phyloP scores from a whole-genome alignment of 305 asterid genomes.

The Caryopteris hybrid region DNA sequence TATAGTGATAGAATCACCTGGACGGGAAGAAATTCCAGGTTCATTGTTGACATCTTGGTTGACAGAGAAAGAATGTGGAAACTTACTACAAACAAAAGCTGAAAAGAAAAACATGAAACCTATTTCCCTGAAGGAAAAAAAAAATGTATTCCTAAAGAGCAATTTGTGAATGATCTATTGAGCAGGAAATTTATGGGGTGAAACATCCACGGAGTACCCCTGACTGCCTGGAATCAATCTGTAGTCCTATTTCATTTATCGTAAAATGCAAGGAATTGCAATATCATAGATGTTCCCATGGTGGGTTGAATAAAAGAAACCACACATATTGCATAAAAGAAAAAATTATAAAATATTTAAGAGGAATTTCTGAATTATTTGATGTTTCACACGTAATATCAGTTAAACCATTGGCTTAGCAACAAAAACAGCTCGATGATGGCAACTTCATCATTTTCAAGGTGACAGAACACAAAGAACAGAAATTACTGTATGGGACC shows the following conservation, averaged over 20 bases:
- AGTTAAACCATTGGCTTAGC: slow-evolving; percentile 1
- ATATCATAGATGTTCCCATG: background rate
- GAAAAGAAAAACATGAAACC: background rate
- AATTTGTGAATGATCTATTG: background rate
- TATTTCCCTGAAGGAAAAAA: background rate
- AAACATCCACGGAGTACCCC: background rate
- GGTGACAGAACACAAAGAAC: background rate
- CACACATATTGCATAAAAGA: background rate
- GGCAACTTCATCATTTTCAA: slow-evolving; percentile 6
- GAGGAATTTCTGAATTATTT: background rate
- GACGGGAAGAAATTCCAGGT: slow-evolving; percentile 5
- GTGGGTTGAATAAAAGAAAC: background rate
- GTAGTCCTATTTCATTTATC: background rate
- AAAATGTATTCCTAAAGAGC: slow-evolving; percentile 6
- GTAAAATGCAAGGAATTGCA: background rate
- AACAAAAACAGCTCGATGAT: background rate
- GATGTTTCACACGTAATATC: background rate
- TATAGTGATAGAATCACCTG: background rate
- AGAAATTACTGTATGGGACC: slow-evolving; percentile 7
- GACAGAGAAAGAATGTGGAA: background rate
- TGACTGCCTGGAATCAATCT: background rate
- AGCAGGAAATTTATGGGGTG: background rate
- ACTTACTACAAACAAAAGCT: background rate
- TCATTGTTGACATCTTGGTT: background rate
- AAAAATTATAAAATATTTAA: background rate